Percentiles rank a stretch among this genome's conserved stretches.
Evolutionary conservation across 2,329 filamentous ascomycete species (phyloP).

Genomic region (Leptographium radiaticola): DNA sequence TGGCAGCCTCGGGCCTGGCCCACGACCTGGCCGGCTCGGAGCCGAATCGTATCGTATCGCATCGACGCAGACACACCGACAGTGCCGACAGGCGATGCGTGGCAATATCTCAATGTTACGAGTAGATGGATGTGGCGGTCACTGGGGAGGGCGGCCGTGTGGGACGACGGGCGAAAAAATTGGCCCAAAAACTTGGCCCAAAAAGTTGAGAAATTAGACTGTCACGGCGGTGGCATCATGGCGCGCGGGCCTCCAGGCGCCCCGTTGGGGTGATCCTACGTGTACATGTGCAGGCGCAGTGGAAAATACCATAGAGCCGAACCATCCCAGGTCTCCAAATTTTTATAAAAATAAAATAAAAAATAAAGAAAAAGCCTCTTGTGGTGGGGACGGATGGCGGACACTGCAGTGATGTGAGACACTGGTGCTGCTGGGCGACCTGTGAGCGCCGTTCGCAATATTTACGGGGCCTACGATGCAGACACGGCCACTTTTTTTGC

Average conservation of each 20-base stretch:
- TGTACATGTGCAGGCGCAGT: neutral
- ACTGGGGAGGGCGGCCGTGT: neutral
- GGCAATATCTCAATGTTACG: too few species aligned
- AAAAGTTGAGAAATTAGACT: neutral
- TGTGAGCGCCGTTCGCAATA: neutral
- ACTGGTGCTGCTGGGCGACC: neutral
- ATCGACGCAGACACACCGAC: too few species aligned
- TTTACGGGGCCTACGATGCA: neutral
- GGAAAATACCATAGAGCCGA: too few species aligned
- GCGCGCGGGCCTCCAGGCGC: neutral
- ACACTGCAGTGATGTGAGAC: neutral
- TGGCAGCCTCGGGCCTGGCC: too few species aligned
- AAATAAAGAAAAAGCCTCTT: neutral
- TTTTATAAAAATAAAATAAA: neutral
- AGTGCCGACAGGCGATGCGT: too few species aligned
- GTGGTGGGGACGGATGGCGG: neutral
- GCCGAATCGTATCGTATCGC: too few species aligned
- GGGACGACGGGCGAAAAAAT: neutral
- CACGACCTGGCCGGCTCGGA: too few species aligned
- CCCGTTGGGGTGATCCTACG: neutral
- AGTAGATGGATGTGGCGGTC: too few species aligned
- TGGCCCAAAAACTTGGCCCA: neutral
- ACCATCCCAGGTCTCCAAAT: too few species aligned
- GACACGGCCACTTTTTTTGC: neutral
- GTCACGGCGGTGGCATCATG: neutral